phyloP scores from a whole-genome alignment of 768 basidiomycete species.

The Russula foetens region DNA sequence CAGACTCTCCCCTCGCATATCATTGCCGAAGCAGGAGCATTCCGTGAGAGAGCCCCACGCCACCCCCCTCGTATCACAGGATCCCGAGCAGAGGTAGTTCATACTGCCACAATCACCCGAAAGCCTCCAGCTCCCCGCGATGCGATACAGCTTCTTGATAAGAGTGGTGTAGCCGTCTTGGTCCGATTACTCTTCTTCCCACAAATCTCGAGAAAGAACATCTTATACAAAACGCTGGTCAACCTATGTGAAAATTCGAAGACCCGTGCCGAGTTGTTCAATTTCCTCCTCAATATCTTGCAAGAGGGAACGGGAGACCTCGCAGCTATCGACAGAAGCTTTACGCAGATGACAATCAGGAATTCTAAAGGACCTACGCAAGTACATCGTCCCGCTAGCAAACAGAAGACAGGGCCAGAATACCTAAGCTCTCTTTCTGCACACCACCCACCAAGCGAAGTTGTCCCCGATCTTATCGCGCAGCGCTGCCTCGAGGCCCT shows the following conservation, averaged over 20 bases:
- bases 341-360: constrained; percentile 82
- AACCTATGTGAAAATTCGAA: constrained; percentile 94
- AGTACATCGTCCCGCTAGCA: constrained; percentile 46
- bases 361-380: constrained; percentile 40
- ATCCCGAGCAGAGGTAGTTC: constrained; percentile 8
- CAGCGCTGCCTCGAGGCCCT: constrained; percentile 92
- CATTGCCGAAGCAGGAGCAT: constrained; percentile 72
- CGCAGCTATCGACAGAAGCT: constrained; percentile 86
- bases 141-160: constrained; percentile 90
- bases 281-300: constrained; percentile 84
- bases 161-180: constrained; percentile 77
- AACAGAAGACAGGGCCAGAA: constrained; percentile 58
- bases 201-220: constrained; percentile 76
- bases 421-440: constrained; percentile 41
- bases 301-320: constrained; percentile 95
- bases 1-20: constrained; percentile 77
- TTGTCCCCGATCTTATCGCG: constrained; percentile 86
- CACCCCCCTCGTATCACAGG: constrained; percentile 10
- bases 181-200: constrained; percentile 95
- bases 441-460: constrained; percentile 57
- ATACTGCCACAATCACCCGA: constrained; percentile 29
- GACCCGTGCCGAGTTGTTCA: constrained; percentile 88
- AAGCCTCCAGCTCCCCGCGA: constrained; percentile 63
- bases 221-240: constrained; percentile 83
- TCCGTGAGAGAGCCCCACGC: constrained; percentile 43